Conservation (phyloP, 441 rosid genomes). For the Breynia disticha region DNA sequence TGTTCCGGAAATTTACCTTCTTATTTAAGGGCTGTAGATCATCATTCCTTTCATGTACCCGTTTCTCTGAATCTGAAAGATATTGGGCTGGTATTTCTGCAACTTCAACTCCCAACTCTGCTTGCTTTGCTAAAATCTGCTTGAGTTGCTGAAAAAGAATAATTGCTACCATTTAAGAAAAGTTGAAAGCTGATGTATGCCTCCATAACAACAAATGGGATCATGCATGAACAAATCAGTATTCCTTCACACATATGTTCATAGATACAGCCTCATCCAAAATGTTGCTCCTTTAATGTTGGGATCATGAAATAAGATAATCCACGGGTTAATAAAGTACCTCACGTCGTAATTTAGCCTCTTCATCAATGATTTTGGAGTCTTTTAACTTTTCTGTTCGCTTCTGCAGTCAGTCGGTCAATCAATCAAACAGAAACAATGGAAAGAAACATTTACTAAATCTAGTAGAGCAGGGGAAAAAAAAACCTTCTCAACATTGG, state of each 20-base stretch:
- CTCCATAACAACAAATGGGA: neutral
- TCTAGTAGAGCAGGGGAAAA: constrained; percentile 11
- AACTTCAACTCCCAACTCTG: constrained; percentile 80
- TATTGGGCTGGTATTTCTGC: constrained; percentile 82
- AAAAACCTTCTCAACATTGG: constrained; percentile 53
- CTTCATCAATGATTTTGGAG: constrained; percentile 24
- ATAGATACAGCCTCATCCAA: no score
- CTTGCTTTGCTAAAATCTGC: constrained; percentile 79
- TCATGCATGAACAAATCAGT: no score
- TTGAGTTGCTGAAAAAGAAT: constrained; percentile 60
- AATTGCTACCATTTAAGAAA: neutral
- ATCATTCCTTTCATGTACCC: constrained; percentile 22
- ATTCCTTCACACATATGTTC: no score
- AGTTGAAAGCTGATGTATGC: neutral
- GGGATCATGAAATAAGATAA: no score
- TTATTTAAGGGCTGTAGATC: constrained; percentile 19
- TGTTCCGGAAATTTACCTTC: constrained; percentile 31
- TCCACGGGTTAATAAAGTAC: constrained; percentile 19
- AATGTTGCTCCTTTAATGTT: no score
- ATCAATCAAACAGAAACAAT: constrained; percentile 15
- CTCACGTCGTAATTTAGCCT: constrained; percentile 51
- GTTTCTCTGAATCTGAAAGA: constrained; percentile 41
- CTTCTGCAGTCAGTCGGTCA: constrained; percentile 35
- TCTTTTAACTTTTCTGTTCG: constrained; percentile 21
- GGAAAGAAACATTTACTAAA: constrained; percentile 1